Conservation (phyloP, 2,329 filamentous ascomycete genomes). For the Neofusicoccum kwambonambiense region DNA sequence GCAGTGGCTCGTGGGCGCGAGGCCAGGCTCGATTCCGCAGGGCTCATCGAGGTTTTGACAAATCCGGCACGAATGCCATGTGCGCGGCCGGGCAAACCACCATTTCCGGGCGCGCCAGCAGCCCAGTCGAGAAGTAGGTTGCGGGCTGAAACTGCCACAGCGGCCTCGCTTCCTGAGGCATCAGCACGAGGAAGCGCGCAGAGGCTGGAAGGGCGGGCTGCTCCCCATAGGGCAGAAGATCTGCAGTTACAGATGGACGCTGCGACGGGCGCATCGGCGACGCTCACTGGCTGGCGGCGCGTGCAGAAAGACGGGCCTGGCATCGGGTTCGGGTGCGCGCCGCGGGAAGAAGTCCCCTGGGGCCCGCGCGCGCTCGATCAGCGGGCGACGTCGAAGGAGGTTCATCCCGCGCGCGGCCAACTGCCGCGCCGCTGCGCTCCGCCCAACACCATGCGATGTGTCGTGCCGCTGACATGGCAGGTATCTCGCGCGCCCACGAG, state of each 20-base stretch:
- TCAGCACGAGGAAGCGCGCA: not conserved
- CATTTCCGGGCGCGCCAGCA: conserved; percentile 9
- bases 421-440: not conserved
- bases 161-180: conserved; percentile 16
- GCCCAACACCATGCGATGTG: conserved; percentile 2
- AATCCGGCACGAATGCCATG: not conserved
- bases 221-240: not conserved
- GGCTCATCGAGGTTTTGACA: not conserved
- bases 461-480: not conserved
- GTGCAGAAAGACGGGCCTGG: conserved; percentile 7
- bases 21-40: not conserved
- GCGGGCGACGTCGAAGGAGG: not conserved
- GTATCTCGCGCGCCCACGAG: not conserved
- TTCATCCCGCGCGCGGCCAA: conserved; percentile 1
- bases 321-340: not conserved
- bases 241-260: conserved; percentile 11
- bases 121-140: conserved; percentile 11
- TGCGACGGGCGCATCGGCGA: not conserved
- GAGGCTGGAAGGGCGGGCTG: not conserved
- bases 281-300: conserved; percentile 4
- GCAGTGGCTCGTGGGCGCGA: conserved; percentile 1
- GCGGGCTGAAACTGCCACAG: conserved; percentile 11
- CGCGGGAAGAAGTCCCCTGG: conserved; percentile 10
- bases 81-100: not conserved
- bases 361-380: conserved; percentile 3